Base-by-base conservation (phyloP, 148 eudicot species). In the Diospyros kaki region DNA sequence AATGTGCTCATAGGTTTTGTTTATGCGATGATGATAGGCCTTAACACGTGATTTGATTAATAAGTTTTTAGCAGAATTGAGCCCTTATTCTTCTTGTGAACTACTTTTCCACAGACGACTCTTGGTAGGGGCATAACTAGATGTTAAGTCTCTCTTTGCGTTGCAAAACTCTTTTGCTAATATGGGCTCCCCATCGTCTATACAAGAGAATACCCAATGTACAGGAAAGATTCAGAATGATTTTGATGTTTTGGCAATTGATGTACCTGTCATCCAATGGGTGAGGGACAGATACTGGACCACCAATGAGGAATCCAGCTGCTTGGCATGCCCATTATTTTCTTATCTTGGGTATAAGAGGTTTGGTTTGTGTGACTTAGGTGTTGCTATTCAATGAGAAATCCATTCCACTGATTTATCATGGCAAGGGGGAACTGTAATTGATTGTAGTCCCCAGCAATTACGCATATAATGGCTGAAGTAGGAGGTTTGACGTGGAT, bases 311-410 rank as follows among this genome's bases (percentile, higher is more conserved):
- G 52, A 14, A 9, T 66, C 69, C 69, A 66, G 9, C 28, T 3
- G 46, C 4, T n/a, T 42, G 12, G 38, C 17, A 28, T 9, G n/a
- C 5, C 1, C 2, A 1, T 54, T 2, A 9, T 66, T 15, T 66
- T n/a, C n/a, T 46, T 45, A 17, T 15, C 11, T 28, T 68, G 43
- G 58, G 6, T 18, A 18, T 68, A 18, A 53, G 43, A 51, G 58
- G 71, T 68, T 68, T 48, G 71, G 71, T 65, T n/a, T 50, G 8
- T 14, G 71, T 50, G 71, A 48, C 38, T 13, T 66, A 45, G 28
- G 4, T 66, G 69, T 66, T 13, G 28, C 17, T 43, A 44, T 66
- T 66, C 52, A 66, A 43, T 43, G 51, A 66, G 38, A 45, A 64
- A 66, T 45, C 14, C 9, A 42, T 64, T 39, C 18, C 41, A n/a